Conservation (phyloP, 2,329 filamentous ascomycete genomes). For the Colletotrichum kahawae region DNA sequence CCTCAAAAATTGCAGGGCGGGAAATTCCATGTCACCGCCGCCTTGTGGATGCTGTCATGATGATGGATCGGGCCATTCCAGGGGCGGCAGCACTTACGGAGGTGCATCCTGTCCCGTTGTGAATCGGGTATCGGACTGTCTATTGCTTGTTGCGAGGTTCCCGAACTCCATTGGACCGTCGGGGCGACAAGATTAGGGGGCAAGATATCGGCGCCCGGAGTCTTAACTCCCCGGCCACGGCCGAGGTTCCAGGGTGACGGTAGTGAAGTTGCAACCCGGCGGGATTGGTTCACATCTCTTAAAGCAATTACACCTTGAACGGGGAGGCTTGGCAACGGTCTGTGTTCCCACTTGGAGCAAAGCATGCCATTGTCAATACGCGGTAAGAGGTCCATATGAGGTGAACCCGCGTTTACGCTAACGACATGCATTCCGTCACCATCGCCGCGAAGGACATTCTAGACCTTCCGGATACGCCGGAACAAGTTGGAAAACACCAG, state of each 20-base stretch:
- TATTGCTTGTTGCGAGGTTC: neutral
- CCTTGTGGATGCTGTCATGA: neutral
- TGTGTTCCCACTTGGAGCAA: neutral
- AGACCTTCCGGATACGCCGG: conserved; percentile 1
- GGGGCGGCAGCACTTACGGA: neutral
- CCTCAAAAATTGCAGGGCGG: neutral
- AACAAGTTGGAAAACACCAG: neutral
- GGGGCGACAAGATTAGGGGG: neutral
- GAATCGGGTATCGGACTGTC: neutral
- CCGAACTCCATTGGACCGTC: neutral
- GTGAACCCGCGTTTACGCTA: neutral
- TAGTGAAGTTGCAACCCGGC: neutral
- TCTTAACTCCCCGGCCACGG: neutral
- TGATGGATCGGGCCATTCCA: neutral
- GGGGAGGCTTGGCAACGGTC: neutral
- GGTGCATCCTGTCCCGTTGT: neutral
- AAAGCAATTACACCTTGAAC: neutral
- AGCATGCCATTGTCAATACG: neutral
- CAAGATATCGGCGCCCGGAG: conserved; percentile 1
- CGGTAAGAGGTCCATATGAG: neutral
- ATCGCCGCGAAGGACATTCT: neutral
- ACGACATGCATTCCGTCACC: neutral
- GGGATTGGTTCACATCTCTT: neutral
- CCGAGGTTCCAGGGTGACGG: neutral
- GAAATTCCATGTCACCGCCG: neutral